phyloP scores from a whole-genome alignment of 805 yeast genomes.

The Metschnikowia noctiluminum region DNA sequence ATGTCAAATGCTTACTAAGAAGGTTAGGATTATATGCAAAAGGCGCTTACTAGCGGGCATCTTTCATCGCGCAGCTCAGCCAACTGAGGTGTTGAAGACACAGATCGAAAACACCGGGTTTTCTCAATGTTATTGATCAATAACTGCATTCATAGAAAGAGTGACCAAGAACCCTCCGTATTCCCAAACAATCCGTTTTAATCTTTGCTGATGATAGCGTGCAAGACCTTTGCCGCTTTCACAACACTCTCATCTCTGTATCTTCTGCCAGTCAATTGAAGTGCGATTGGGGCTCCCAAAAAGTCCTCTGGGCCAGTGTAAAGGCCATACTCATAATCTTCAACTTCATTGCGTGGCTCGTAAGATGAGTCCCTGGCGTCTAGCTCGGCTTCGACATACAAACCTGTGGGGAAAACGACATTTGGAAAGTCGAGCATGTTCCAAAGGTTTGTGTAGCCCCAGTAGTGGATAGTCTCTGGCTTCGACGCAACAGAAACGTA shows the following conservation, averaged over 20 bases:
- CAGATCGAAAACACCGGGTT: too few species aligned
- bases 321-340: slow-evolving; percentile 19
- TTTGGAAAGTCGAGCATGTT: slow-evolving; percentile 20
- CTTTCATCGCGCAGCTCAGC: too few species aligned
- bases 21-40: too few species aligned
- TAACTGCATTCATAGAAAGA: too few species aligned
- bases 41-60: too few species aligned
- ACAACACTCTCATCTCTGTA: slow-evolving; percentile 19
- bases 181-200: not conserved
- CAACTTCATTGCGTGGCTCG: slow-evolving; percentile 17
- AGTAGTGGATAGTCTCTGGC: slow-evolving; percentile 17
- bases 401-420: slow-evolving; percentile 20
- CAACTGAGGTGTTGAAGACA: too few species aligned
- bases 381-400: slow-evolving; percentile 14
- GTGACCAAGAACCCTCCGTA: not conserved
- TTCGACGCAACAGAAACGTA: slow-evolving; percentile 18
- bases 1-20: too few species aligned
- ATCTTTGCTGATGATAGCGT: slow-evolving; percentile 10
- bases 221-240: slow-evolving; percentile 18
- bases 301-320: slow-evolving; percentile 19
- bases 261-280: slow-evolving; percentile 21
- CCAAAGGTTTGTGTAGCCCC: slow-evolving; percentile 21
- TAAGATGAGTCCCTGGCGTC: slow-evolving; percentile 14
- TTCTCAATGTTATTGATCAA: too few species aligned
- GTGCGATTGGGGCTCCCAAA: slow-evolving; percentile 16